A percentile compares a stretch with the other conserved stretches of the same genome.
phyloP scores from a whole-genome alignment of 352 stramenopile genomes.

The Saprolegnia diclina region DNA sequence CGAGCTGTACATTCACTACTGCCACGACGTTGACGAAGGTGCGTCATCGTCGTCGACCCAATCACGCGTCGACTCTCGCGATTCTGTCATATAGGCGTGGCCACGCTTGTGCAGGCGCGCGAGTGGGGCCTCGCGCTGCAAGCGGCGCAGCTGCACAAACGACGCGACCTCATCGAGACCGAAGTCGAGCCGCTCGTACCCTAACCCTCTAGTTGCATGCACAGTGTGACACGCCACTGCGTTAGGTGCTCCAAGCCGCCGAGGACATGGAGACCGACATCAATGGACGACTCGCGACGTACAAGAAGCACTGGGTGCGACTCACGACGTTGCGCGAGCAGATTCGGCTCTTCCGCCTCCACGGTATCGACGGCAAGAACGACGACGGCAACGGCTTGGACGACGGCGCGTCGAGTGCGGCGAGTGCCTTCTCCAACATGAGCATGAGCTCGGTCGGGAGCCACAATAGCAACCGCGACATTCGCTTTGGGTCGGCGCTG shows the following conservation, averaged over 20 bases:
- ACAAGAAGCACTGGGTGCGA: slow-evolving; percentile 51
- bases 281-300: slow-evolving; percentile 36
- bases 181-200: slow-evolving; percentile 50
- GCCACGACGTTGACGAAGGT: slow-evolving; percentile 59
- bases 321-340: slow-evolving; percentile 63
- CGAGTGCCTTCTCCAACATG: slow-evolving; percentile 46
- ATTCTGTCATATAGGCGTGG: slow-evolving; percentile 36
- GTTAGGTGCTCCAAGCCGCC: slow-evolving; percentile 34
- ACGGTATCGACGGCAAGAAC: slow-evolving; percentile 66
- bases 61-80: neutral
- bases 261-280: slow-evolving; percentile 53
- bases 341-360: slow-evolving; percentile 69
- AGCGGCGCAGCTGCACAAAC: slow-evolving; percentile 48
- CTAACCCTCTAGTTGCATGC: neutral
- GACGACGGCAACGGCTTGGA: slow-evolving; percentile 32
- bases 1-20: slow-evolving; percentile 70
- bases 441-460: slow-evolving; percentile 64
- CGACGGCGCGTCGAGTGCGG: slow-evolving; percentile 37
- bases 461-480: slow-evolving; percentile 51
- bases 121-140: slow-evolving; percentile 56
- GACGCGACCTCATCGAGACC: slow-evolving; percentile 59
- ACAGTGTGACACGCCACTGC: neutral
- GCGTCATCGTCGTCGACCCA: no score
- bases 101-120: slow-evolving; percentile 50
- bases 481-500: slow-evolving; percentile 9